Percentiles rank a stretch among this genome's conserved stretches.
These are phyloP conservation scores for Russula virescens DNA, from an alignment of 768 basidiomycete species.

Conservation along the genomic window DNA sequence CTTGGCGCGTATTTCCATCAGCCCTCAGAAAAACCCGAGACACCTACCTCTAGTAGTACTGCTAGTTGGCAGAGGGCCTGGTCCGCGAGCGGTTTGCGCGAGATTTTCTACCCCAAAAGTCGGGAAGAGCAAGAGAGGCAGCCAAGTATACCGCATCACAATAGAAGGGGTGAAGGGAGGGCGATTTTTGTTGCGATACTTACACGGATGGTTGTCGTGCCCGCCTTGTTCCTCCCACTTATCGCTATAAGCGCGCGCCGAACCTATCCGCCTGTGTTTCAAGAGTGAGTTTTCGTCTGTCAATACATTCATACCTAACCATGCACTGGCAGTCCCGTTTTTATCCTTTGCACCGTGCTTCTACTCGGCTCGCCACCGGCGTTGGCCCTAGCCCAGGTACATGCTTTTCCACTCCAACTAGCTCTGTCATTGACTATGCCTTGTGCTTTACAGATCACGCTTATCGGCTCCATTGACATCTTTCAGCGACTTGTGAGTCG, in stretches of 20 bases:
- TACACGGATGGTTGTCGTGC: constrained; percentile 83
- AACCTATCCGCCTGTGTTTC: constrained; percentile 57
- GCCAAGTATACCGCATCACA: constrained; percentile 18
- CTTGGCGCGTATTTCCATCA: constrained; percentile 89
- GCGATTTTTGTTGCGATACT: constrained; percentile 82
- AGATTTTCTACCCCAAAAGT: constrained; percentile 36
- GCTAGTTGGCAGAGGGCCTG: constrained; percentile 25
- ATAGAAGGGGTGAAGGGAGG: constrained; percentile 61
- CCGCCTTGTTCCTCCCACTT: constrained; percentile 69
- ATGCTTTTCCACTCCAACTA: constrained; percentile 5
- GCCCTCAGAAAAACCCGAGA: constrained; percentile 27
- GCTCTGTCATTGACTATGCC: constrained; percentile 30
- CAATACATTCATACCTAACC: constrained; percentile 9
- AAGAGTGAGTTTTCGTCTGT: constrained; percentile 54
- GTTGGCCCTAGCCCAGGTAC: constrained; percentile 55
- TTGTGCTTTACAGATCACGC: constrained; percentile 55
- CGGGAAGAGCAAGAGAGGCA: constrained; percentile 10
- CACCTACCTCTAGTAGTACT: constrained; percentile 18
- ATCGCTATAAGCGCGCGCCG: constrained; percentile 57
- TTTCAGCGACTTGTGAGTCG: constrained; percentile 88
- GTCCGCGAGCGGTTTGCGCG: constrained; percentile 39
- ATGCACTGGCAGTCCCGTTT: constrained; percentile 58
- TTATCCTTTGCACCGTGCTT: constrained; percentile 78
- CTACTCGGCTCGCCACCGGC: constrained; percentile 82
- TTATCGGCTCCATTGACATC: constrained; percentile 76